Evolutionary conservation across 768 basidiomycete species (phyloP).

Genomic region (Coprinopsis marcescibilis): DNA sequence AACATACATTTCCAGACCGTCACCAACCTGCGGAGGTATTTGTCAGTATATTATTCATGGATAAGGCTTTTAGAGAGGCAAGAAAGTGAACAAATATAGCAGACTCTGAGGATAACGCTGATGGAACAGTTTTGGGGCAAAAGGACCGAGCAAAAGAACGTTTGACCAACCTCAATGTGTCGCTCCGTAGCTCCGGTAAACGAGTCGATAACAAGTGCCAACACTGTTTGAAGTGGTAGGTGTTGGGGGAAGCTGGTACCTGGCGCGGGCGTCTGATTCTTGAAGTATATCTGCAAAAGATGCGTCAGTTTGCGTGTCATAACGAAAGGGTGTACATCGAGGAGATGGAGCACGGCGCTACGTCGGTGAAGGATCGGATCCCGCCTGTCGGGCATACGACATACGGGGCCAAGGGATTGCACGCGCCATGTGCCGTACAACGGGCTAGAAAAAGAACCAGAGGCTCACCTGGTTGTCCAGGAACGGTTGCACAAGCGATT

Average conservation of each 20-base stretch:
- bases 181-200: constrained; percentile 97
- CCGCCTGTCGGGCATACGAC: constrained; percentile 18
- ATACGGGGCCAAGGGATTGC: constrained; percentile 15
- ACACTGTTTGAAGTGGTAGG: constrained; percentile 73
- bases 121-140: constrained; percentile 3
- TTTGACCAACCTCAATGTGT: constrained; percentile 79
- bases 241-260: constrained; percentile 74
- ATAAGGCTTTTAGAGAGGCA: constrained; percentile 6
- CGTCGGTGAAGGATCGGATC: constrained; percentile 45
- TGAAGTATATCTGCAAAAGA: constrained; percentile 83
- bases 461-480: constrained; percentile 90
- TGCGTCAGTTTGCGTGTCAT: constrained; percentile 18
- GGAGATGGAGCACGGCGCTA: constrained; percentile 29
- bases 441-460: neutral
- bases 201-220: constrained; percentile 88
- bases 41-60: constrained; percentile 10
- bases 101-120: neutral
- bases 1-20: constrained; percentile 90
- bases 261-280: constrained; percentile 80
- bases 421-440: constrained; percentile 7
- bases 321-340: constrained; percentile 16
- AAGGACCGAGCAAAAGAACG: constrained; percentile 10
- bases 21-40: constrained; percentile 65
- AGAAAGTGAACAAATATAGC: constrained; percentile 12
- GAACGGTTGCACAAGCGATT: constrained; percentile 92